Base-by-base conservation (phyloP, 768 basidiomycete genomes). In the Lactarius tabidus region DNA sequence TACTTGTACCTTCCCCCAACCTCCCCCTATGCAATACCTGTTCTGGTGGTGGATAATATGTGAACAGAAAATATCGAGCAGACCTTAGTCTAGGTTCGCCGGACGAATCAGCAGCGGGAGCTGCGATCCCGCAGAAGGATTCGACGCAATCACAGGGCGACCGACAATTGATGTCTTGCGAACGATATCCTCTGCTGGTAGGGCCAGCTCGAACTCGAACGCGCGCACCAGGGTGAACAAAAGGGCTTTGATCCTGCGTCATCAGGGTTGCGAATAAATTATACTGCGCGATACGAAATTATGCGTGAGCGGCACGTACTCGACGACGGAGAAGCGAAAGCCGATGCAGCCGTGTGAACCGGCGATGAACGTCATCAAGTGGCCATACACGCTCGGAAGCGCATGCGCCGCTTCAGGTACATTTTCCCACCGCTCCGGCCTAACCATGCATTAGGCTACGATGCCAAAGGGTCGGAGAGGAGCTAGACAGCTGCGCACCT, bases 321-420 rank as follows among this genome's bases (percentile, higher is more conserved):
- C 73, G 20, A 71, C 54, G 12, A 75, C 54, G 15, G 63, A 39
- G 36, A 75, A 75, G 17, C 71, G 69, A 62, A 67, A 75, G 1
- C 74, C 75, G 38, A 75, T 74, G 60, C 75, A 76, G 12, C 69
- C 63, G 41, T 64, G 66, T 12, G 72, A 67, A 28, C 75, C 75
- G 2, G 72, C 74, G 17, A 75, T 61, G 66, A 76, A 76, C n/a
- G 71, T 70, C 57, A 72, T 18, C 15, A 74, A 17, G 58, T 72
- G 68, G 52, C 63, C 60, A 53, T 61, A 67, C 28, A 67, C 33
- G 31, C 66, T 55, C 29, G 68, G 68, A 31, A 69, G 52, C 5
- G n/a, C 54, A 1, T 67, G 59, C 35, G 26, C 66, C 9, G 56
- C 53, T 15, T 68, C 67, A 3, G 68, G 68, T 14, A 64, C 18